Evolutionary conservation across 495 filamentous ascomycete species (phyloP).

Genomic region (Aspergillus nidulans): DNA sequence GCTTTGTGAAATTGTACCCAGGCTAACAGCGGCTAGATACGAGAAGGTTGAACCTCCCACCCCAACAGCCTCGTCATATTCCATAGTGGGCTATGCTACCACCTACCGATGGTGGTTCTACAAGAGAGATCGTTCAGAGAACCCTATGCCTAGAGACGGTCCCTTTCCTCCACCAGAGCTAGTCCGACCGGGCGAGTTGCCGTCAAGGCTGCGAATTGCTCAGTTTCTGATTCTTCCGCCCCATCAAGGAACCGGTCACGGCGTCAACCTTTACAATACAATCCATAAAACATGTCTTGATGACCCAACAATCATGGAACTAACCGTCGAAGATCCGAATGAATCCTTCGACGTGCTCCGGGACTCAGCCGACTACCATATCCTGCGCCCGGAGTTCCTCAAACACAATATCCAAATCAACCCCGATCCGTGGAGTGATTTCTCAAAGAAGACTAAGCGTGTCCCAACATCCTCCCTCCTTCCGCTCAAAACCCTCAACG

Average conservation of each 20-base stretch:
- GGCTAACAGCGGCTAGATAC: constrained; percentile 46
- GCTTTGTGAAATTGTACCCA: not conserved
- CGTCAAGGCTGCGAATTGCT: constrained; percentile 76
- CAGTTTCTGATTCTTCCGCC: constrained; percentile 93
- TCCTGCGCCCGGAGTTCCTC: constrained; percentile 49
- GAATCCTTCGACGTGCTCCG: constrained; percentile 90
- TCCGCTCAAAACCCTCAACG: constrained; percentile 49
- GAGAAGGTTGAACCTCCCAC: constrained; percentile 53
- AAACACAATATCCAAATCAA: constrained; percentile 43
- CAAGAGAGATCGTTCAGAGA: constrained; percentile 26
- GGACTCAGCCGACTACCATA: constrained; percentile 74
- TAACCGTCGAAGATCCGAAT: constrained; percentile 95
- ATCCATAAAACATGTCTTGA: constrained; percentile 64
- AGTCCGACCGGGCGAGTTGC: constrained; percentile 45
- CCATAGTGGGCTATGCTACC: constrained; percentile 80
- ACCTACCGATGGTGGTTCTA: constrained; percentile 71
- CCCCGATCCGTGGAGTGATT: constrained; percentile 34
- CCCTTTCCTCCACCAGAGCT: constrained; percentile 37
- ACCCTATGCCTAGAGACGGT: constrained; percentile 31
- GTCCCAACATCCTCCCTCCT: constrained; percentile 65
- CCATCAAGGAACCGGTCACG: constrained; percentile 75
- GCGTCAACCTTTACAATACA: constrained; percentile 72
- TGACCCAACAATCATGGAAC: constrained; percentile 62
- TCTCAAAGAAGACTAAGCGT: constrained; percentile 34
- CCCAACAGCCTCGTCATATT: constrained; percentile 53